A percentile compares a stretch with the other conserved stretches of the same genome.
Conservation (phyloP, 495 filamentous ascomycete genomes). For the Diplogelasinospora grovesii region DNA sequence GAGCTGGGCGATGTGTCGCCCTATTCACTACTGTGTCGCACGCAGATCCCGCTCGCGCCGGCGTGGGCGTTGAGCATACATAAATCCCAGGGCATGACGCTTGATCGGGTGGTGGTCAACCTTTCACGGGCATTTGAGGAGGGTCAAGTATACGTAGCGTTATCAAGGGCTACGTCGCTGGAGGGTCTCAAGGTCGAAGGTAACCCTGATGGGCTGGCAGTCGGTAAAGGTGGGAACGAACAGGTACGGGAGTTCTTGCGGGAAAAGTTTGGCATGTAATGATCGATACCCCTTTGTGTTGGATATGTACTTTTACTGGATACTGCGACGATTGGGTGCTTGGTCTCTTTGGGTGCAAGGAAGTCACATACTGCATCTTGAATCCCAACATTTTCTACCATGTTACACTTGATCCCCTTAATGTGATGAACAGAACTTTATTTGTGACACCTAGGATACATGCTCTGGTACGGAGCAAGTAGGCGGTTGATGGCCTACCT, state of each 20-base stretch:
- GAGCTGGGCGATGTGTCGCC: constrained; percentile 37
- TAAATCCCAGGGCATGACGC: constrained; percentile 89
- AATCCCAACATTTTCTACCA: no score
- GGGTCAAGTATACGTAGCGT: constrained; percentile 75
- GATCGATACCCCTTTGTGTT: not conserved
- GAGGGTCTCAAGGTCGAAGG: constrained; percentile 55
- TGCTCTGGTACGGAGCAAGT: no score
- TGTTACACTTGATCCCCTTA: no score
- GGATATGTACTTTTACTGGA: not conserved
- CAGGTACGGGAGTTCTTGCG: constrained; percentile 17
- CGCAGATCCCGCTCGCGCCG: constrained; percentile 75
- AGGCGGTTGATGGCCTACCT: no score
- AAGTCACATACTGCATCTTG: no score
- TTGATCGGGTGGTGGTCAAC: constrained; percentile 87
- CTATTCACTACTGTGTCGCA: constrained; percentile 64
- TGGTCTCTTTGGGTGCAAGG: no score
- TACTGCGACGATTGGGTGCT: no score
- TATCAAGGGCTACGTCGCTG: constrained; percentile 73
- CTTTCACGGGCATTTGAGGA: constrained; percentile 82
- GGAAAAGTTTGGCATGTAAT: constrained; percentile 12
- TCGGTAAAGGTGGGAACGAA: constrained; percentile 10
- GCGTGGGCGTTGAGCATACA: constrained; percentile 95
- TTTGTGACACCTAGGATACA: no score
- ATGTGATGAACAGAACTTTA: no score
- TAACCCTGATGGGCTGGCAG: constrained; percentile 14